A percentile compares a stretch with the other conserved stretches of the same genome.
Evolutionary conservation across 2,329 filamentous ascomycete species (phyloP).

Genomic region (Colletotrichum limetticola): DNA sequence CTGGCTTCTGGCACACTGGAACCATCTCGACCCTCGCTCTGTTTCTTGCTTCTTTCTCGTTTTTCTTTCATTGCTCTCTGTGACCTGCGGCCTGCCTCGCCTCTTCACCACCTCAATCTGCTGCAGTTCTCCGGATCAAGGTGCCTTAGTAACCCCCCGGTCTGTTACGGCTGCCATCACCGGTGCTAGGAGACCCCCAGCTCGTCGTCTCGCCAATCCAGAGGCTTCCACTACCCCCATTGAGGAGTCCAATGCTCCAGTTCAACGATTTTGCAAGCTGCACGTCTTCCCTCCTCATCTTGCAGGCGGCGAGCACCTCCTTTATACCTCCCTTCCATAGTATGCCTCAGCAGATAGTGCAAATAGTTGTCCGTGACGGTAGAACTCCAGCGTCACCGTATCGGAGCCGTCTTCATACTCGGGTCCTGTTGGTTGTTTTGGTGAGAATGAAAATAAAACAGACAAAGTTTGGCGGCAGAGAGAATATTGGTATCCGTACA

Average conservation of each 20-base stretch:
- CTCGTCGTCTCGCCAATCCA: conserved; percentile 27
- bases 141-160: neutral
- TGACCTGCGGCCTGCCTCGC: neutral
- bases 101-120: conserved; percentile 1
- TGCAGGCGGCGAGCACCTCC: neutral
- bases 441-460: neutral
- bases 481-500: conserved; percentile 1
- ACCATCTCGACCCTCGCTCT: conserved; percentile 15
- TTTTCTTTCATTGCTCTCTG: neutral
- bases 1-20: conserved; percentile 19
- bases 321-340: neutral
- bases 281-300: conserved; percentile 10
- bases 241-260: neutral
- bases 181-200: conserved; percentile 14
- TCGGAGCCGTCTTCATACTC: neutral
- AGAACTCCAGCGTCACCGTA: neutral
- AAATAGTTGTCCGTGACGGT: neutral
- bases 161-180: conserved; percentile 29
- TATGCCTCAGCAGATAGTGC: too few species aligned
- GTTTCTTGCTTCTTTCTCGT: neutral
- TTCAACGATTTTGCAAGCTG: conserved; percentile 3
- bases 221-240: neutral
- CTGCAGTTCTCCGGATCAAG: neutral
- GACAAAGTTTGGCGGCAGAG: neutral
- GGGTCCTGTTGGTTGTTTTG: neutral